Evolutionary conservation across 345 rosid genomes (phyloP).

Genomic region (Balakata baccata): DNA sequence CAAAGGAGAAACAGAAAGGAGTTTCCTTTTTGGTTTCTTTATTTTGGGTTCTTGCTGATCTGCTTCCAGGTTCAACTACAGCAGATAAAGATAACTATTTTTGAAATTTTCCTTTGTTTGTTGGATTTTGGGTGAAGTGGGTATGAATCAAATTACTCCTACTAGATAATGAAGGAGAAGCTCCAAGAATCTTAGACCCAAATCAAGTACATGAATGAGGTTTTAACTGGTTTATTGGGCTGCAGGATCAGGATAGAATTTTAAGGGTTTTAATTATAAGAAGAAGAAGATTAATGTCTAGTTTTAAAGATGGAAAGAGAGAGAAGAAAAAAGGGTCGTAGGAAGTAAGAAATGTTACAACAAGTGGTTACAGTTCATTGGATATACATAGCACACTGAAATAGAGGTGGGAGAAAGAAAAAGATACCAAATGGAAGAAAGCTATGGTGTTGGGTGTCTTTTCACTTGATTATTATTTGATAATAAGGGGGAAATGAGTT

Average conservation of each 20-base stretch:
- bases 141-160: neutral
- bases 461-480: constrained; percentile 26
- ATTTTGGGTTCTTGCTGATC: constrained; percentile 21
- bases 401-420: constrained; percentile 2
- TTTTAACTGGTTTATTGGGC: neutral
- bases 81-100: neutral
- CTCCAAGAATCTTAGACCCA: neutral
- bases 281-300: too few species aligned
- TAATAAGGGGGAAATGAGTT: neutral
- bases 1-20: neutral
- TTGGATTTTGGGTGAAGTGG: too few species aligned
- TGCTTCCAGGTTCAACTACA: constrained; percentile 10
- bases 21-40: constrained; percentile 14
- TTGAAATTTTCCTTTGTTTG: neutral
- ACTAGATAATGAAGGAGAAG: neutral
- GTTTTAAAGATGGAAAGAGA: neutral
- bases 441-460: constrained; percentile 16
- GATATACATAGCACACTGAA: constrained; percentile 14
- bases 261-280: neutral
- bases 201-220: constrained; percentile 6
- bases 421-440: neutral
- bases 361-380: neutral
- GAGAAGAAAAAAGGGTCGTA: too few species aligned
- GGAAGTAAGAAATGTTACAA: too few species aligned
- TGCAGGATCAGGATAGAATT: neutral